Percentiles rank a stretch among this genome's conserved stretches.
Conservation (phyloP, 2,329 filamentous ascomycete genomes). For the Fusarium sp. region DNA sequence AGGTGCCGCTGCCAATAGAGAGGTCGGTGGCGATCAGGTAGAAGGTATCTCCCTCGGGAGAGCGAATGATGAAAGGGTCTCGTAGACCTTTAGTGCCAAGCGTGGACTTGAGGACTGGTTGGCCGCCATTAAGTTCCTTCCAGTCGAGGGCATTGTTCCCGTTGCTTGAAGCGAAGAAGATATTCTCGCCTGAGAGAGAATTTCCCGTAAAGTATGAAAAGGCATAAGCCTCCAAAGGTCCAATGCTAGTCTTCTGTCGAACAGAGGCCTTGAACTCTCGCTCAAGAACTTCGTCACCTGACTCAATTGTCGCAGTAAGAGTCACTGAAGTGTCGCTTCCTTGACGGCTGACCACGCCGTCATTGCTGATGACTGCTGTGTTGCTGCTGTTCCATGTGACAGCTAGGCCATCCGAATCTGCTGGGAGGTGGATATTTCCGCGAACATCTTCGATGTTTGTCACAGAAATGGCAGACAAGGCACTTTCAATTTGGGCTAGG, state of each 20-base stretch:
- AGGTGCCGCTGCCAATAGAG: constrained; percentile 65
- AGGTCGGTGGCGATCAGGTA: constrained; percentile 65
- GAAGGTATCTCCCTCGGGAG: constrained; percentile 62
- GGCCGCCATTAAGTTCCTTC: constrained; percentile 61
- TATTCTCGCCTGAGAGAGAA: constrained; percentile 60
- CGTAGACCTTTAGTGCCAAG: constrained; percentile 62
- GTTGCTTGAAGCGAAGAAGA: constrained; percentile 63
- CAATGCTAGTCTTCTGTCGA: constrained; percentile 47
- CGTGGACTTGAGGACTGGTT: constrained; percentile 59
- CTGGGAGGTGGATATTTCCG: constrained; percentile 53
- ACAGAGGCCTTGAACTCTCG: constrained; percentile 52
- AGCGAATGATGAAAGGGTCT: constrained; percentile 66
- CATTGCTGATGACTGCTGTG: constrained; percentile 47
- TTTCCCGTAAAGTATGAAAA: constrained; percentile 65
- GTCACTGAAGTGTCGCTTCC: constrained; percentile 42
- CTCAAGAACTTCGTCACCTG: constrained; percentile 38
- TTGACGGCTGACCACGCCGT: constrained; percentile 53
- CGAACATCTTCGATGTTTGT: constrained; percentile 53
- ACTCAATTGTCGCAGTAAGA: constrained; percentile 50
- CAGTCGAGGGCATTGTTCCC: constrained; percentile 65
- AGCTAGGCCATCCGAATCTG: constrained; percentile 42
- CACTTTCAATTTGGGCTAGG: not conserved
- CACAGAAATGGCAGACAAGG: constrained; percentile 37
- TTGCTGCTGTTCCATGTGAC: constrained; percentile 54
- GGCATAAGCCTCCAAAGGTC: constrained; percentile 58